Conservation (phyloP, 495 filamentous ascomycete species). For the Entonaema liquescens region DNA sequence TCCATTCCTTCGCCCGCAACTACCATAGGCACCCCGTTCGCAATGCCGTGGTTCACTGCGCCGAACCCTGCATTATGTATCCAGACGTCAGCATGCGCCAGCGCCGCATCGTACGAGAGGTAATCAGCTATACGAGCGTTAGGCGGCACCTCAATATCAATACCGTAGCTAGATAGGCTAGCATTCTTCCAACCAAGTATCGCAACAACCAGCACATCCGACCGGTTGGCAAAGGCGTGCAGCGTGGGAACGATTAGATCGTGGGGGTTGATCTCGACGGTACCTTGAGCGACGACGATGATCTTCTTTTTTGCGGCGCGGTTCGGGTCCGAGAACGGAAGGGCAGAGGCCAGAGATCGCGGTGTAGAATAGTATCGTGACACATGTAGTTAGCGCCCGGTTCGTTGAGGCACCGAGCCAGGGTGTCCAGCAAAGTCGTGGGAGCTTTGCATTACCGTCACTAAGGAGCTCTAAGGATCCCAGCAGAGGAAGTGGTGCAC, state of each 20-base stretch:
- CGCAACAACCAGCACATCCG: slow-evolving; percentile 45
- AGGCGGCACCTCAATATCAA: slow-evolving; percentile 20
- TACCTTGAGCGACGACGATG: slow-evolving; percentile 53
- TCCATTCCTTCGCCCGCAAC: slow-evolving; percentile 50
- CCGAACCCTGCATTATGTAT: slow-evolving; percentile 54
- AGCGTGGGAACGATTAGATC: slow-evolving; percentile 51
- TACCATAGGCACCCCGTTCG: slow-evolving; percentile 52
- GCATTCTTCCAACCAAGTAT: slow-evolving; percentile 46
- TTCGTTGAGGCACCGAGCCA: slow-evolving; percentile 15
- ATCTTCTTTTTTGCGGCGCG: slow-evolving; percentile 39
- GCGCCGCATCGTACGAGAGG: slow-evolving; percentile 48
- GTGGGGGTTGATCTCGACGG: slow-evolving; percentile 41
- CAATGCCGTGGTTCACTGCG: slow-evolving; percentile 50
- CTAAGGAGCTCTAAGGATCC: slow-evolving; percentile 28
- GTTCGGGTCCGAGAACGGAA: background rate
- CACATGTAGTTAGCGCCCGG: slow-evolving; percentile 43
- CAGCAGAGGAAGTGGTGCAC: slow-evolving; percentile 39
- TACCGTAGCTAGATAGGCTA: slow-evolving; percentile 17
- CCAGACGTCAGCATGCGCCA: slow-evolving; percentile 50
- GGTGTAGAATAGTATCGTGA: slow-evolving; percentile 43
- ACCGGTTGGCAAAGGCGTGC: slow-evolving; percentile 35
- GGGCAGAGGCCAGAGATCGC: slow-evolving; percentile 42
- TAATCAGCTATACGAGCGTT: slow-evolving; percentile 49
- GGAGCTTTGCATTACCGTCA: slow-evolving; percentile 28
- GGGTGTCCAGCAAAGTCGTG: slow-evolving; percentile 17